These are phyloP conservation scores for Teratosphaeria epicoccoides DNA, from an alignment of 2,329 filamentous ascomycete species.

Conservation along the genomic window DNA sequence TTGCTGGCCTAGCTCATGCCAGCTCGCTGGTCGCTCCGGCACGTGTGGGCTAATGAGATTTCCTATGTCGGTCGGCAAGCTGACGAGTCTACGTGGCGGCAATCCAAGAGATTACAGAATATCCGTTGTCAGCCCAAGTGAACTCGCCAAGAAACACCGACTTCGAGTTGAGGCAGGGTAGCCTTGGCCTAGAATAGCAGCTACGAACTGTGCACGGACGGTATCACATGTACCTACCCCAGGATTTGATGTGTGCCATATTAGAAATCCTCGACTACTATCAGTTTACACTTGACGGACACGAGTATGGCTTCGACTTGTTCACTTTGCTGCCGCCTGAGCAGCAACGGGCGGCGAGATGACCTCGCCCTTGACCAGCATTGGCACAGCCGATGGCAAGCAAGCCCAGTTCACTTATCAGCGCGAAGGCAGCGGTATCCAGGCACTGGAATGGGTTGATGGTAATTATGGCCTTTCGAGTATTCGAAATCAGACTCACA, in stretches of 20 bases:
- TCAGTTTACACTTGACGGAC: background rate
- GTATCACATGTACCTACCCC: background rate
- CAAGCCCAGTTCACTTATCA: conserved; percentile 18
- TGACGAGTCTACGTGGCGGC: background rate
- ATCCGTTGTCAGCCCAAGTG: background rate
- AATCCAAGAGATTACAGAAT: background rate
- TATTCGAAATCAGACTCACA: background rate
- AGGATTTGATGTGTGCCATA: background rate
- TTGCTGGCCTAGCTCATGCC: conserved; percentile 3
- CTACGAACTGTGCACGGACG: conserved; percentile 2
- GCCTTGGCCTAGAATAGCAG: background rate
- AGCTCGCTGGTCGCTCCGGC: background rate
- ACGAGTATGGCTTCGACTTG: background rate
- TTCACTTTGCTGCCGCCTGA: background rate
- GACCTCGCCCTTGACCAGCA: background rate
- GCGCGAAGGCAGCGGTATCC: conserved; percentile 9
- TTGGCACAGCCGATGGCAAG: conserved; percentile 16
- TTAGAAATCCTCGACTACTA: background rate
- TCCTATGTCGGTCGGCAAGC: background rate
- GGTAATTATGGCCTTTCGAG: conserved; percentile 1
- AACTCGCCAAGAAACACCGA: background rate
- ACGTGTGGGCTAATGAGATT: background rate
- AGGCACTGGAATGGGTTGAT: conserved; percentile 13
- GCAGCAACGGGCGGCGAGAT: background rate
- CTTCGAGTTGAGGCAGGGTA: no score